phyloP scores from a whole-genome alignment of 768 basidiomycete genomes.

The Podaxis carcinomalis region DNA sequence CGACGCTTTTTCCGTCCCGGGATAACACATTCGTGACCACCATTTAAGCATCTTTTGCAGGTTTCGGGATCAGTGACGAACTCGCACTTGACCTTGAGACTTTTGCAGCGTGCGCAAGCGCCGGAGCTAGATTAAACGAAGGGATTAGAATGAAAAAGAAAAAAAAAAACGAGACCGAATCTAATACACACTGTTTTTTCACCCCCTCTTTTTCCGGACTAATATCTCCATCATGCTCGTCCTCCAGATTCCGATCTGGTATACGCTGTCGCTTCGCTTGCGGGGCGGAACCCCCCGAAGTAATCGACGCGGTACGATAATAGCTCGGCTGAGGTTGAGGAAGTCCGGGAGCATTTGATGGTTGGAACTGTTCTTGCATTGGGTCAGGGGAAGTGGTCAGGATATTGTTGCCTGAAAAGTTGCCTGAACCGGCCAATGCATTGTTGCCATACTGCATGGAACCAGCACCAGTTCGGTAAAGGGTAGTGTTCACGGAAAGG shows the following conservation, averaged over 20 bases:
- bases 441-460: conserved; percentile 1
- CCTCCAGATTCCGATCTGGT: conserved; percentile 27
- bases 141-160: background rate
- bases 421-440: conserved; percentile 12
- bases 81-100: conserved; percentile 68
- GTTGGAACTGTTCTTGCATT: conserved; percentile 23
- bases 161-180: conserved; percentile 5
- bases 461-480: conserved; percentile 9
- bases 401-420: conserved; percentile 12
- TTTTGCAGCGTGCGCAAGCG: conserved; percentile 72
- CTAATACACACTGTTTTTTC: conserved; percentile 40
- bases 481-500: conserved; percentile 11
- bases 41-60: conserved; percentile 70
- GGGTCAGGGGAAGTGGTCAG: conserved; percentile 22
- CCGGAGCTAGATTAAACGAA: conserved; percentile 34
- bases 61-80: conserved; percentile 68
- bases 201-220: conserved; percentile 27
- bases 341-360: conserved; percentile 12
- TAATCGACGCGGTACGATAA: conserved; percentile 16
- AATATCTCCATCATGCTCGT: conserved; percentile 32
- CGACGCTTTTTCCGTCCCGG: conserved; percentile 83
- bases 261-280: conserved; percentile 34
- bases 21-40: conserved; percentile 69
- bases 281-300: conserved; percentile 15
- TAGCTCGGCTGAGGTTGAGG: conserved; percentile 18